Conservation (phyloP, 2,329 filamentous ascomycete genomes). For the Zymoseptoria ardabiliae region DNA sequence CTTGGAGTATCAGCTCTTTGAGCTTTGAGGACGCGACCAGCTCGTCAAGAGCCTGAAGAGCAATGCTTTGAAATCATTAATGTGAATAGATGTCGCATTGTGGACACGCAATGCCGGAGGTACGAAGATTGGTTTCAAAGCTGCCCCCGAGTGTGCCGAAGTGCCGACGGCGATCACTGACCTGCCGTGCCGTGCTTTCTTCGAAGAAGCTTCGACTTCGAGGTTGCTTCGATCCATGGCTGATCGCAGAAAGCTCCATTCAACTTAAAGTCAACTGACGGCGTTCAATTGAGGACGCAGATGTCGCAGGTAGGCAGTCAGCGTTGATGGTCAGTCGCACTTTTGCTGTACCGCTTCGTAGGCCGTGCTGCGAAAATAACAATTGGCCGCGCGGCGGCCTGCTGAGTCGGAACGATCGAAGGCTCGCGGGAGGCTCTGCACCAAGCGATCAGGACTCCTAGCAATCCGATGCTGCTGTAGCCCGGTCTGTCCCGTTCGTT, state of each 20-base stretch:
- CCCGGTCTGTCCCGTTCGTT: not conserved
- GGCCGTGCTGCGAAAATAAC: not conserved
- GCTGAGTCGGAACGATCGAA: not conserved
- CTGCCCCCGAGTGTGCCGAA: not conserved
- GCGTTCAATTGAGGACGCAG: too few species aligned
- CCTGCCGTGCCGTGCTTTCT: not conserved
- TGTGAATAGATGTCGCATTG: not conserved
- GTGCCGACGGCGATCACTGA: not conserved
- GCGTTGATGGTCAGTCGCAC: not conserved
- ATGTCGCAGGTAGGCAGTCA: not conserved
- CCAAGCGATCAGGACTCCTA: not conserved
- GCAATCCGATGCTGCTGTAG: not conserved
- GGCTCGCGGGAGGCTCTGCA: not conserved
- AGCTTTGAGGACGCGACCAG: not conserved
- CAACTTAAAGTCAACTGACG: not conserved
- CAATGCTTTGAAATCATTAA: not conserved
- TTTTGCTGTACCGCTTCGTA: not conserved
- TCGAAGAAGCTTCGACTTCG: not conserved
- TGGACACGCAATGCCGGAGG: not conserved
- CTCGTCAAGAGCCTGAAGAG: not conserved
- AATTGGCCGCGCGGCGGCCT: not conserved
- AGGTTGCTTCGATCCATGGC: not conserved
- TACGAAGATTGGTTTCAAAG: not conserved
- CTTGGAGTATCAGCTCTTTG: not conserved
- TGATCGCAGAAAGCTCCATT: not conserved